These are phyloP conservation scores for Cryptosporidium sp. DNA, from an alignment of 169 alveolate species.

Conservation along the genomic window DNA sequence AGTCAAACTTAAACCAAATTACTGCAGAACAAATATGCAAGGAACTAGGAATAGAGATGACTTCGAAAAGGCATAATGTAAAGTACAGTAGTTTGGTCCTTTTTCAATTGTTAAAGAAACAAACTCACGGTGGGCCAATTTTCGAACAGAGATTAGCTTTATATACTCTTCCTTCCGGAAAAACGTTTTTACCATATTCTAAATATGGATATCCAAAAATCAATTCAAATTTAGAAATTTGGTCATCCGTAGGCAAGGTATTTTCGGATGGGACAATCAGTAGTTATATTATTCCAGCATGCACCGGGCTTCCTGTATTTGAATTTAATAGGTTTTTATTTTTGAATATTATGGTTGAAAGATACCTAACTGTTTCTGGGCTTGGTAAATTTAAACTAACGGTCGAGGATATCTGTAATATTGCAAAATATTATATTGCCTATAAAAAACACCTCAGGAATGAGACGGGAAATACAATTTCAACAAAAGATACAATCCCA, in stretches of 20 bases:
- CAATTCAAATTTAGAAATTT: slow-evolving; percentile 17
- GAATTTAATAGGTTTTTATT: slow-evolving; percentile 47
- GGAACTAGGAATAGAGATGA: slow-evolving; percentile 22
- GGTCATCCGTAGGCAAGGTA: slow-evolving; percentile 43
- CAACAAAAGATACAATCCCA: slow-evolving; percentile 34
- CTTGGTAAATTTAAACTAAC: slow-evolving; percentile 31
- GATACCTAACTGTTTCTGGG: slow-evolving; percentile 48
- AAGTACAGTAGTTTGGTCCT: slow-evolving; percentile 5
- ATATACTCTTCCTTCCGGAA: slow-evolving; percentile 52
- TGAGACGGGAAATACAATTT: neutral
- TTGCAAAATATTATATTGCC: slow-evolving; percentile 5
- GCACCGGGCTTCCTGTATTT: slow-evolving; percentile 46
- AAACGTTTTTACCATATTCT: slow-evolving; percentile 32
- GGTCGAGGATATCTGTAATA: slow-evolving; percentile 45
- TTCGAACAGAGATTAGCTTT: neutral
- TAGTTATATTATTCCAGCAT: slow-evolving; percentile 33
- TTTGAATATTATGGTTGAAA: slow-evolving; percentile 6
- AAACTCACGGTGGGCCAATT: slow-evolving; percentile 7
- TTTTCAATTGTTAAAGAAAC: slow-evolving; percentile 24
- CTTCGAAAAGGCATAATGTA: neutral
- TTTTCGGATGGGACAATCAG: slow-evolving; percentile 57
- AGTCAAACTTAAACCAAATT: neutral
- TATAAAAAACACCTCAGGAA: slow-evolving; percentile 7
- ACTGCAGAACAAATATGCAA: slow-evolving; percentile 51
- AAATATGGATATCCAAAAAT: slow-evolving; percentile 18